Evolutionary conservation across 495 filamentous ascomycete species (phyloP).

Genomic region (Trichocladium antarcticum): DNA sequence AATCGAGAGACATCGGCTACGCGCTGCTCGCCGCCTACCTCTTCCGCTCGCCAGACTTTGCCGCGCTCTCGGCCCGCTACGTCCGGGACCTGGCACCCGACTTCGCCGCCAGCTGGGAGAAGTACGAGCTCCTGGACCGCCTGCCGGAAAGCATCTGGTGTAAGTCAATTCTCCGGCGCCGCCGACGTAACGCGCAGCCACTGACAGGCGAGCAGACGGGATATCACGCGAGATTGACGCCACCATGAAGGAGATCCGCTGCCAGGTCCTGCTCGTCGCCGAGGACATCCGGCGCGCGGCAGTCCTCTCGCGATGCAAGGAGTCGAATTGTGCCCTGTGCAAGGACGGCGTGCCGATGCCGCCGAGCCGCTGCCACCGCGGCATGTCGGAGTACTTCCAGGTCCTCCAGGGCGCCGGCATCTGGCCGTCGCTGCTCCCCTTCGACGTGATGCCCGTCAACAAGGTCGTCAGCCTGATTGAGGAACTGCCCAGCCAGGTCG

Average conservation of each 20-base stretch:
- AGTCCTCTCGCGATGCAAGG: neutral
- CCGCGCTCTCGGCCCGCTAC: neutral
- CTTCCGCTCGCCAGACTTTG: neutral
- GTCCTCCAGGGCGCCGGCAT: neutral
- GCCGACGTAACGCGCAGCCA: neutral
- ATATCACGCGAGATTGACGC: neutral
- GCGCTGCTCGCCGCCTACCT: conserved; percentile 1
- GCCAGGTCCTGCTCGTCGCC: neutral
- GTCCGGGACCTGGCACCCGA: neutral
- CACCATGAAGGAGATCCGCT: neutral
- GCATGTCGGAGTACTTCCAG: neutral
- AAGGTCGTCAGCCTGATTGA: neutral
- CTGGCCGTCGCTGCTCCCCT: neutral
- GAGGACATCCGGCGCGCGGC: neutral
- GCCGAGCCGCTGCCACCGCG: neutral
- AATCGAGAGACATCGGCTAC: neutral
- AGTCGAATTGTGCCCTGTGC: neutral
- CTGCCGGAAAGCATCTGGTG: neutral
- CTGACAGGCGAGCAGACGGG: neutral
- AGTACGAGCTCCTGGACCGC: neutral
- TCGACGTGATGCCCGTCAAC: neutral
- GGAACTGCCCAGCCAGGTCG: neutral
- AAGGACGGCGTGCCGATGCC: neutral
- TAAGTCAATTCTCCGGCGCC: neutral
- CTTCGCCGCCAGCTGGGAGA: neutral